Base-by-base conservation (phyloP, 2,329 filamentous ascomycete species). In the Ceratocystis lukuohia region DNA sequence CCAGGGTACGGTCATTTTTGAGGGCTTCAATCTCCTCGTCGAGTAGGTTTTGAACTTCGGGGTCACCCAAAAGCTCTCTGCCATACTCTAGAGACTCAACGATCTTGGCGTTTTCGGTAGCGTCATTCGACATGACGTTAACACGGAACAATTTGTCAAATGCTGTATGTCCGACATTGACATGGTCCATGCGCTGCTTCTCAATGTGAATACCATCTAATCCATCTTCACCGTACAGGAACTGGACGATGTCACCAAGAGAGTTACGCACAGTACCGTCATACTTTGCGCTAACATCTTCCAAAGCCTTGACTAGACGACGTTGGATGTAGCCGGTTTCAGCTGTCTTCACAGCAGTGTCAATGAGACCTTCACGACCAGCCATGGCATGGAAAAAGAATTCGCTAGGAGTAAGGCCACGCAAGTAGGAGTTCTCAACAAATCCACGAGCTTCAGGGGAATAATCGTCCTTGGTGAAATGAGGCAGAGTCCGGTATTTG, bases 311-410 rank as follows among this genome's bases (percentile, higher is more conserved):
- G 73, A 99, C 94, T 59, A 99, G 83, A 80, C 95, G 91, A 78
- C 94, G 90, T 77, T 99, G 95, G 70, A 99, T 99, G 76, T 99
- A 99, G 78, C 94, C 94, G 67, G 95, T 99, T 77, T 99, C 95
- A 22, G 94, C 94, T 70, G 94, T 99, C 83, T 99, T 99, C 78
- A 99, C 95, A 70, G 94, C 94, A 64, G 94, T 99, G 82, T 99
- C 94, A 72, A 99, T 99, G 66, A 99, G 82, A 96, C 94, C 94
- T 78, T 99, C 94, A 80, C 94, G 87, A 91, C 94, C 94, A 81
- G 94, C 94, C 94, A 99, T 99, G 74, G 94, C 94, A 83, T 99
- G 94, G 83, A 99, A 99, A 80, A 96, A 99, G 79, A 99, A 99
- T 72, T 99, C 94, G 0, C 89, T 88, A 0, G 94, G 94, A 0